Conservation (phyloP, 495 filamentous ascomycete species). For the Tuber melanosporum region DNA sequence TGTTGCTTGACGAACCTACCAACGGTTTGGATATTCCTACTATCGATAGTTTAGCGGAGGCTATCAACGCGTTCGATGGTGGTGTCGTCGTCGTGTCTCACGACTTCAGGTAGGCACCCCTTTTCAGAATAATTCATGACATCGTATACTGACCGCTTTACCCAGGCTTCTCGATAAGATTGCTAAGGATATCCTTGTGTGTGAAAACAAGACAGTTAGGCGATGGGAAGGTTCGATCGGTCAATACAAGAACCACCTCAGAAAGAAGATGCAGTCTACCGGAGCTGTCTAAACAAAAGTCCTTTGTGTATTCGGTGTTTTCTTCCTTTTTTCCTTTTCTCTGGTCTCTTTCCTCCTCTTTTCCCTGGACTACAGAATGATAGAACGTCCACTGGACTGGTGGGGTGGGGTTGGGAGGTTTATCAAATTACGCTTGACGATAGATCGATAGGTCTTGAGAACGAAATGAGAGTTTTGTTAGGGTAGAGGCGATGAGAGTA, state of each 20-base stretch:
- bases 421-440: not conserved
- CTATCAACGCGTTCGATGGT: slow-evolving; percentile 90
- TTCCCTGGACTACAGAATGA: slow-evolving; percentile 30
- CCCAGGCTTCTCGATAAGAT: slow-evolving; percentile 93
- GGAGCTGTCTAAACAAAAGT: slow-evolving; percentile 34
- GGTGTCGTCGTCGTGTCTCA: slow-evolving; percentile 97
- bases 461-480: not conserved
- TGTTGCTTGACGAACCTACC: slow-evolving; percentile 94
- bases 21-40: slow-evolving; percentile 99
- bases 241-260: slow-evolving; percentile 94
- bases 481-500: not conserved
- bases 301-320: slow-evolving; percentile 11
- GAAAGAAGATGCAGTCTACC: slow-evolving; percentile 81
- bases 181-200: slow-evolving; percentile 98
- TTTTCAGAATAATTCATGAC: not conserved
- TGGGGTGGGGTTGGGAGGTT: not conserved
- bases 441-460: not conserved
- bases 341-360: slow-evolving; percentile 24
- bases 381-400: slow-evolving; percentile 15
- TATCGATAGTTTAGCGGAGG: slow-evolving; percentile 94
- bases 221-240: slow-evolving; percentile 85
- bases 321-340: slow-evolving; percentile 28
- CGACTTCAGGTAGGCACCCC: slow-evolving; percentile 73
- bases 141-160: slow-evolving; percentile 31
- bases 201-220: slow-evolving; percentile 87